Conservation (phyloP, 345 rosid genomes). For the Lumnitzera racemosa region DNA sequence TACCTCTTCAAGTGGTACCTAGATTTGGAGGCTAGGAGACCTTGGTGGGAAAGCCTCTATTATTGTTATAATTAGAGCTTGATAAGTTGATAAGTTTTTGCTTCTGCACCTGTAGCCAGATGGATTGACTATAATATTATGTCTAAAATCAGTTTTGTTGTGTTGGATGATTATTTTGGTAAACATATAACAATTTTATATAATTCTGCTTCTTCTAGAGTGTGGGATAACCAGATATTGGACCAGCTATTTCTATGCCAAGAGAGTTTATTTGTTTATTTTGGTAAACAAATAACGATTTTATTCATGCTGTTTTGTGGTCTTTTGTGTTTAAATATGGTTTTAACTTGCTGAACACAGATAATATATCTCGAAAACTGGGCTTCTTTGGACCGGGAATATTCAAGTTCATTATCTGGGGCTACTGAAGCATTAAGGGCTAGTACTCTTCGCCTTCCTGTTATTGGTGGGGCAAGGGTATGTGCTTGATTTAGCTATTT, state of each 20-base stretch:
- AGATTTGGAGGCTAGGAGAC: not conserved
- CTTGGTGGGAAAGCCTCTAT: not conserved
- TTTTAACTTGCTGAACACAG: conserved; percentile 30
- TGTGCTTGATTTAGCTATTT: conserved; percentile 1
- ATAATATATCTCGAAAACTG: conserved; percentile 59
- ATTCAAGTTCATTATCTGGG: conserved; percentile 57
- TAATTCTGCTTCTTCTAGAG: too few species aligned
- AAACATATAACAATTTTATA: too few species aligned
- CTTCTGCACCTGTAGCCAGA: not conserved
- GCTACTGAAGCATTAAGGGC: conserved; percentile 71
- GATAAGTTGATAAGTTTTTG: not conserved
- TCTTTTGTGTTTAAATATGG: not conserved
- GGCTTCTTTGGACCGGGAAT: conserved; percentile 46
- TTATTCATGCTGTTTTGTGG: not conserved
- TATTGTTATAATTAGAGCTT: not conserved
- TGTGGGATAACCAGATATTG: too few species aligned
- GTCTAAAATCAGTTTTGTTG: not conserved
- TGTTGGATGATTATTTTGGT: not conserved
- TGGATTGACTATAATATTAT: not conserved
- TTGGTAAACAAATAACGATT: not conserved
- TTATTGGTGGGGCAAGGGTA: conserved; percentile 74
- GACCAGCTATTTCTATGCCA: too few species aligned
- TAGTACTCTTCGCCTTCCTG: conserved; percentile 85
- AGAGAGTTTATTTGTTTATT: not conserved
- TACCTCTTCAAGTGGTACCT: too few species aligned